Conservation (phyloP, 441 rosid species). For the Daphne laureola region DNA sequence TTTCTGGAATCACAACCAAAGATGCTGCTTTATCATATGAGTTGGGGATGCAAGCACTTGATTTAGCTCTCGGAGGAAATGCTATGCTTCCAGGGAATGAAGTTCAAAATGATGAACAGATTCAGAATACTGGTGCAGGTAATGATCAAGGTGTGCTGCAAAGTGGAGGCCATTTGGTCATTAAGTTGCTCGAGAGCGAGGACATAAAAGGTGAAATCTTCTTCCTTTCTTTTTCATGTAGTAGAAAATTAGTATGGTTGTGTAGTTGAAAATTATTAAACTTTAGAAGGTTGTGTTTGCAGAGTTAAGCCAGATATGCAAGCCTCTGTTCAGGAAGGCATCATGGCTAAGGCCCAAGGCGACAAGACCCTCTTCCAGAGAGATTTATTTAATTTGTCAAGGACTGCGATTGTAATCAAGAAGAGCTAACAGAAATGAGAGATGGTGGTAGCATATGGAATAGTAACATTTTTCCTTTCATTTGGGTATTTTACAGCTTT, state of each 20-base stretch:
- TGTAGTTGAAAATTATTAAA: constrained; percentile 4
- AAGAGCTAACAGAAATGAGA: no score
- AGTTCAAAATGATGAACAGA: constrained; percentile 10
- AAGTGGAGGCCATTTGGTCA: constrained; percentile 70
- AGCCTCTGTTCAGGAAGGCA: constrained; percentile 68
- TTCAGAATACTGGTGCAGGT: constrained; percentile 14
- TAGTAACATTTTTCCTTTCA: no score
- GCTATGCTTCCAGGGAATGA: constrained; percentile 23
- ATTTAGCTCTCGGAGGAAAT: constrained; percentile 65
- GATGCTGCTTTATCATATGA: constrained; percentile 82
- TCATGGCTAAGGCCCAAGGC: constrained; percentile 95
- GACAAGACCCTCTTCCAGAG: constrained; percentile 85
- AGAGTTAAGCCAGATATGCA: constrained; percentile 66
- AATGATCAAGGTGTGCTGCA: constrained; percentile 44
- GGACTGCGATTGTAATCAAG: constrained; percentile 26
- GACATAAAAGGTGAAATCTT: constrained; percentile 54
- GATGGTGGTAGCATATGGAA: no score
- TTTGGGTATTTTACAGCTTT: no score
- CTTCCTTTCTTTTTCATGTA: neutral
- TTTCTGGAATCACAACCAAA: constrained; percentile 72
- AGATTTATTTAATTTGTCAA: constrained; percentile 82
- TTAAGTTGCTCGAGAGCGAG: constrained; percentile 89
- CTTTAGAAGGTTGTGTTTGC: constrained; percentile 12
- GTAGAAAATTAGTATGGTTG: constrained; percentile 3
- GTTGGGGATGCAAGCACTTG: constrained; percentile 82